phyloP scores from a whole-genome alignment of 805 yeast species.

The Metschnikowia gruessii region DNA sequence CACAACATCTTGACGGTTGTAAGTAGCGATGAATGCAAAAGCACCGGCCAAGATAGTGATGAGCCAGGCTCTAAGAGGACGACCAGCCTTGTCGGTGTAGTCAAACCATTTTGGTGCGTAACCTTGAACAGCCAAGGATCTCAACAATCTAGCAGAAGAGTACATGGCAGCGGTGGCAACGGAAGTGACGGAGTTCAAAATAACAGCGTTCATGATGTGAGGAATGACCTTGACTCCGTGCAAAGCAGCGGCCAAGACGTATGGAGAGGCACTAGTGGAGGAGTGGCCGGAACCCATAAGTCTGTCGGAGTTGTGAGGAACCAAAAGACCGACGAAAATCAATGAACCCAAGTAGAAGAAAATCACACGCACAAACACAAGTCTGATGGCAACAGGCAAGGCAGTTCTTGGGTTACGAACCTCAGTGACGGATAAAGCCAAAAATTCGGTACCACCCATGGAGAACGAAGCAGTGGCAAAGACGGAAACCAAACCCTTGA shows the following conservation, averaged over 20 bases:
- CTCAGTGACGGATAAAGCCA: conserved; percentile 39
- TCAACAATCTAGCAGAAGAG: conserved; percentile 26
- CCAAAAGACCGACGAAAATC: conserved; percentile 38
- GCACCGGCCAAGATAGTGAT: conserved; percentile 22
- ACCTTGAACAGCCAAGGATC: conserved; percentile 29
- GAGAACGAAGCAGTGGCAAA: conserved; percentile 42
- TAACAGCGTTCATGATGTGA: conserved; percentile 33
- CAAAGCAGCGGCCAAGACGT: conserved; percentile 29
- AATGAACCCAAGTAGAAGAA: conserved; percentile 41
- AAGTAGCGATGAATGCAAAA: conserved; percentile 29
- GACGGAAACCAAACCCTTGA: conserved; percentile 40
- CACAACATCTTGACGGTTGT: conserved; percentile 32
- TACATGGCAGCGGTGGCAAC: conserved; percentile 35
- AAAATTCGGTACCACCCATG: conserved; percentile 41
- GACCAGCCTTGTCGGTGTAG: conserved; percentile 28
- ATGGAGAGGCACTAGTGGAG: conserved; percentile 30
- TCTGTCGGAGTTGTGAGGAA: conserved; percentile 32
- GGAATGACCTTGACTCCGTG: conserved; percentile 30
- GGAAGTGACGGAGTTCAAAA: conserved; percentile 32
- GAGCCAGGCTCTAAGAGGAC: conserved; percentile 28
- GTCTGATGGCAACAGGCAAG: conserved; percentile 25
- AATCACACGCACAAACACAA: conserved; percentile 38
- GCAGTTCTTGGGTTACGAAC: conserved; percentile 39
- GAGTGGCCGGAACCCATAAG: conserved; percentile 37
- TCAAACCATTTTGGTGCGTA: conserved; percentile 30